Conservation (phyloP, 257 asterid species). For the Phtheirospermum japonicum region DNA sequence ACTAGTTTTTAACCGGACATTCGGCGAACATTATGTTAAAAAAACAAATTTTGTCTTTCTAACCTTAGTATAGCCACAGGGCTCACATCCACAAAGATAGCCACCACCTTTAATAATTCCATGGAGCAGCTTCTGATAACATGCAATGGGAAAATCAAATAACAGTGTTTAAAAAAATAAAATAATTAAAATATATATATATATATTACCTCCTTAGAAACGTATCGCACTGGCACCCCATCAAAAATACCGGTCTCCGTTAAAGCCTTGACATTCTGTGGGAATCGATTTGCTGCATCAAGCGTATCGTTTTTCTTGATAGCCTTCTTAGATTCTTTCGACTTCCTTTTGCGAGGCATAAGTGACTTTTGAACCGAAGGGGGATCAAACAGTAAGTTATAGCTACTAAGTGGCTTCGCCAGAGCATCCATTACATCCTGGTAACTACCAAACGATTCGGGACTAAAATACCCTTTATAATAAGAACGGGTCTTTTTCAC, state of each 20-base stretch:
- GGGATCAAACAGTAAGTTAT: conserved; percentile 3
- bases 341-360: not conserved
- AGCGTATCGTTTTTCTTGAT: too few relatives aligned
- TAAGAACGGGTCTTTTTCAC: not conserved
- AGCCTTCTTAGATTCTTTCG: too few relatives aligned
- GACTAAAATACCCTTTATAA: not conserved
- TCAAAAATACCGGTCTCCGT: conserved; percentile 25
- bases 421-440: conserved; percentile 21
- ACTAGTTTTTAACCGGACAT: too few relatives aligned
- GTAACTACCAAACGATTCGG: conserved; percentile 4
- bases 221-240: conserved; percentile 19
- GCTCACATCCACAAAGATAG: conserved; percentile 23
- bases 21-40: too few relatives aligned
- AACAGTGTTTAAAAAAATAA: not conserved
- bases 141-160: not conserved
- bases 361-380: not conserved
- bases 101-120: conserved; percentile 18
- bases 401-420: conserved; percentile 19
- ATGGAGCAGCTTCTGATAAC: conserved; percentile 9
- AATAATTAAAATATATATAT: not conserved
- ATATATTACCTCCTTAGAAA: conserved; percentile 15
- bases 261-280: conserved; percentile 12
- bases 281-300: too few relatives aligned
- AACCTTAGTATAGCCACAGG: conserved; percentile 18
- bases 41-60: too few relatives aligned